Base-by-base conservation (phyloP, 2,329 filamentous ascomycete species). In the Trichoderma pleuroti region DNA sequence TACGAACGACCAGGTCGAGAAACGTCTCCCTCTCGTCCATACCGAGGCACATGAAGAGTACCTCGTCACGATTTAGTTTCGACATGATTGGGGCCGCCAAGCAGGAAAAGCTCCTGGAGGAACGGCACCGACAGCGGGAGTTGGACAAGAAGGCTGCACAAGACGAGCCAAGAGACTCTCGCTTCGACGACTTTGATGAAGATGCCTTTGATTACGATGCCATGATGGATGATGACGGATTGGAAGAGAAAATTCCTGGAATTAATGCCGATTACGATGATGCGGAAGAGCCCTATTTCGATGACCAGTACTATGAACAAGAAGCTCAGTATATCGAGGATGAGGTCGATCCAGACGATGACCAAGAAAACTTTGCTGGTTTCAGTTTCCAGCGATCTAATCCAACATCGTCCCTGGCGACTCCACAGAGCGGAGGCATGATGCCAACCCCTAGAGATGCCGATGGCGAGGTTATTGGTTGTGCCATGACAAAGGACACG, bases 41-140 rank as follows among this genome's bases (percentile, higher is more conserved):
- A 39, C 89, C 88, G 3, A 86, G 82, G 72, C 88, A 91, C 72
- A 91, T 91, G 88, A 91, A 90, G 80, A 94, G 92, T 77, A 92
- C 90, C 12, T 92, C 92, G 0, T 93, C 91, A 0, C 85, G 92
- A 16, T 94, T 95, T 77, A 94, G 92, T 75, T 95, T 95, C 76
- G 92, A 94, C 76, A 92, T 94, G 84, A 87, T 90, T 18, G 91
- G 90, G 6, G 88, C 88, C 7, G 91, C 91, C 16, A 86, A 88
- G 71, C 85, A 90, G 75, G 89, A 91, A 78, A 91, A 90, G 78
- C 78, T 91, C 46, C 82, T 94, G 52, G 93, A 93, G 78, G 92
- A 93, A 74, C 87, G 89, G 61, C 91, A 93, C 78, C 85, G 90
- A 18, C 87, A 91, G 74, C 88, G 89, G 68, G 88, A 90, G 72